Evolutionary conservation across 805 yeast genomes (phyloP).

Genomic region (Lipomyces mesembrius): DNA sequence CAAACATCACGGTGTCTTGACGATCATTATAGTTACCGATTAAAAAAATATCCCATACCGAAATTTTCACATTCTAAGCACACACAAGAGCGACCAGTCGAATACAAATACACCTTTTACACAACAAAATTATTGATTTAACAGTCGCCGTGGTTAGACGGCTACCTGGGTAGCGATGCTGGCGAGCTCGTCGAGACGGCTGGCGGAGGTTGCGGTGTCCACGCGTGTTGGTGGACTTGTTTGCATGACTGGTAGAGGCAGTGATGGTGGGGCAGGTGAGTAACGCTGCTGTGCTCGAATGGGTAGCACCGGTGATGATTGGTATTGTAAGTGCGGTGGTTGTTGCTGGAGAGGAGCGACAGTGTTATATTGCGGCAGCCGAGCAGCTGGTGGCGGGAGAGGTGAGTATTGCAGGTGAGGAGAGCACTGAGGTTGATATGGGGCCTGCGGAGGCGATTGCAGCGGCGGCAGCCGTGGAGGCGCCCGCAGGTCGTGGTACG

Average conservation of each 20-base stretch:
- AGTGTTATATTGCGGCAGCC: background rate
- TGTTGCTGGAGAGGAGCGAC: background rate
- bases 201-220: slow-evolving; percentile 2
- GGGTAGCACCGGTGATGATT: background rate
- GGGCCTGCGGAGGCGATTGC: background rate
- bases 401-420: background rate
- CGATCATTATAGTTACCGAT: background rate
- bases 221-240: background rate
- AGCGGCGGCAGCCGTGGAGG: background rate
- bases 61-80: background rate
- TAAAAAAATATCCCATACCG: background rate
- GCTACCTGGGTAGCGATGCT: slow-evolving; percentile 17
- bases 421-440: background rate
- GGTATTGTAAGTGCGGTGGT: background rate
- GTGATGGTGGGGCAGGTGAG: slow-evolving; percentile 5
- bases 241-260: slow-evolving; percentile 7
- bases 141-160: background rate
- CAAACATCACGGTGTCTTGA: background rate
- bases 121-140: background rate
- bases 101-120: background rate
- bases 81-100: background rate
- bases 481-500: background rate
- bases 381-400: background rate
- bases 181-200: slow-evolving; percentile 24
- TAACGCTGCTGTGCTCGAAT: background rate